phyloP scores from a whole-genome alignment of 179 eudicot genomes.

The Silene coronaria region DNA sequence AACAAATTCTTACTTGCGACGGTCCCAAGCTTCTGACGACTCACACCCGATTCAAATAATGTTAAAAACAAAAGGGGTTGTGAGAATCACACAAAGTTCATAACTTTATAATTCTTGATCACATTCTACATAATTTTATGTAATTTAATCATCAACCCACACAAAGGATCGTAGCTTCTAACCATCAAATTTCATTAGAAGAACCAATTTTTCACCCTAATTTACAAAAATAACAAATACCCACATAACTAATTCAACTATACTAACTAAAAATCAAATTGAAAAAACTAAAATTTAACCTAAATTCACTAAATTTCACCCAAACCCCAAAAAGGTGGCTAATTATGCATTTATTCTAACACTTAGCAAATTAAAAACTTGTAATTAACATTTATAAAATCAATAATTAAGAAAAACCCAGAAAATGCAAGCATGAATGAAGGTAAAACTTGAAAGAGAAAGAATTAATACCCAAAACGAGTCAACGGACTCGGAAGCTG shows the following conservation, averaged over 20 bases:
- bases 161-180: slow-evolving; percentile 9
- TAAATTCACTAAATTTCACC: neutral
- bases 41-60: too few species aligned
- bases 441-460: neutral
- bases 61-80: neutral
- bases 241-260: neutral
- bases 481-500: slow-evolving; percentile 38
- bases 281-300: neutral
- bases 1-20: too few species aligned
- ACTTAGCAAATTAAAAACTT: neutral
- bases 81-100: neutral
- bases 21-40: too few species aligned
- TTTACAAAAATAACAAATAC: neutral
- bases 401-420: neutral
- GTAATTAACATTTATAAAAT: slow-evolving; percentile 18
- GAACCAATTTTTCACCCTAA: neutral
- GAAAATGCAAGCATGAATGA: neutral
- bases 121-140: neutral
- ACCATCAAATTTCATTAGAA: neutral
- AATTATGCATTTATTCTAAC: neutral
- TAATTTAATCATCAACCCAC: slow-evolving; percentile 11
- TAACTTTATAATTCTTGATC: neutral
- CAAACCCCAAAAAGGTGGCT: slow-evolving; percentile 12
- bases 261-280: neutral
- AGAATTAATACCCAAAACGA: slow-evolving; percentile 24